phyloP scores from a whole-genome alignment of 2,329 filamentous ascomycete species.

The Microsporum canis region DNA sequence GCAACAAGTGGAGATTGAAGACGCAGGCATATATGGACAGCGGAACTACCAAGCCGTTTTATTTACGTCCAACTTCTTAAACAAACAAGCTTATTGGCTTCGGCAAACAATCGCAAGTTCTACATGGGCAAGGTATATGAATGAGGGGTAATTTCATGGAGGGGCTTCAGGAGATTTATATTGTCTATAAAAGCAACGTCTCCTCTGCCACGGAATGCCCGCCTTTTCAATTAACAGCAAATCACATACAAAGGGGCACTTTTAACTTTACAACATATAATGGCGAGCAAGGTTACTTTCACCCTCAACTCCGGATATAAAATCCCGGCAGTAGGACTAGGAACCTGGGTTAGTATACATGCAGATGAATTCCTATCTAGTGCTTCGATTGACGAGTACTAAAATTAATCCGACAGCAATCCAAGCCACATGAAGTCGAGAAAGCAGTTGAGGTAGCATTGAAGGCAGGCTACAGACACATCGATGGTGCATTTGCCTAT shows the following conservation, averaged over 20 bases:
- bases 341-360: slow-evolving; percentile 30
- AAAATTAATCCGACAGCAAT: slow-evolving; percentile 52
- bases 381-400: neutral
- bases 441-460: slow-evolving; percentile 41
- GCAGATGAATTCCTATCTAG: neutral
- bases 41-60: too few relatives aligned
- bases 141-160: neutral
- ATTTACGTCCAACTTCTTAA: neutral
- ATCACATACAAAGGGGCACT: neutral
- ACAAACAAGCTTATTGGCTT: neutral
- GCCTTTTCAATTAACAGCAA: neutral
- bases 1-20: too few relatives aligned
- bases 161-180: neutral
- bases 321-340: slow-evolving; percentile 54
- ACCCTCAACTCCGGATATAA: slow-evolving; percentile 54
- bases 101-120: neutral
- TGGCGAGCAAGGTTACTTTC: slow-evolving; percentile 27
- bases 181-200: neutral
- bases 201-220: neutral
- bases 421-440: slow-evolving; percentile 47
- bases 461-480: slow-evolving; percentile 17
- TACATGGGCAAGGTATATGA: neutral
- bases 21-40: too few relatives aligned
- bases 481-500: slow-evolving; percentile 31
- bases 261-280: neutral